These are phyloP conservation scores for Kwoniella heveanensis DNA, from an alignment of 768 basidiomycete species.

Conservation along the genomic window DNA sequence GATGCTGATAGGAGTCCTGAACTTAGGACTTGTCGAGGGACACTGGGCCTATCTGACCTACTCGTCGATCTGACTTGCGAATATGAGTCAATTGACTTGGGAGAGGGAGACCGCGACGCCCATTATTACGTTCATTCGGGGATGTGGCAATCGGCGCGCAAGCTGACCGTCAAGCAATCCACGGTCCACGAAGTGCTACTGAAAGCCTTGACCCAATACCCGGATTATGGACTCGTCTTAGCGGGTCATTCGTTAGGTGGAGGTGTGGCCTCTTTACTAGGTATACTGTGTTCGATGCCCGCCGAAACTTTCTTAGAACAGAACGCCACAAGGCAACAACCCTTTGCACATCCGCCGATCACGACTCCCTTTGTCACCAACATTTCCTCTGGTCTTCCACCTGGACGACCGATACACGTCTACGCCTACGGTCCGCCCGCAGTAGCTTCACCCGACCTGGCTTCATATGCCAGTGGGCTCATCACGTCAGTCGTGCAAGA, in stretches of 20 bases:
- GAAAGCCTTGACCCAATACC: conserved; percentile 48
- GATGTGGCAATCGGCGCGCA: conserved; percentile 51
- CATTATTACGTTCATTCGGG: conserved; percentile 55
- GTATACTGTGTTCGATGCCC: conserved; percentile 51
- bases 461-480: conserved; percentile 52
- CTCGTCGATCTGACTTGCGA: conserved; percentile 57
- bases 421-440: conserved; percentile 56
- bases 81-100: conserved; percentile 49
- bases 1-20: neutral
- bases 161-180: conserved; percentile 45
- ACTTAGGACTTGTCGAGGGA: conserved; percentile 52
- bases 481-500: conserved; percentile 54
- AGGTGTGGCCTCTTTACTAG: conserved; percentile 56
- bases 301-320: conserved; percentile 26
- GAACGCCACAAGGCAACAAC: conserved; percentile 14
- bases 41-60: conserved; percentile 57
- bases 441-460: conserved; percentile 55
- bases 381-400: conserved; percentile 51
- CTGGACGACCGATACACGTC: conserved; percentile 56
- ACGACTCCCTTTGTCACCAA: conserved; percentile 56
- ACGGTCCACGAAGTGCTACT: conserved; percentile 55
- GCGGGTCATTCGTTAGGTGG: conserved; percentile 58
- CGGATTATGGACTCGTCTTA: conserved; percentile 55
- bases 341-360: conserved; percentile 33
- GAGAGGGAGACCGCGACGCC: conserved; percentile 45